A percentile compares a stretch with the other conserved stretches of the same genome.
Evolutionary conservation across 225 moss, liverwort and hornwort species (phyloP).

Genomic region (Neckera pumila): DNA sequence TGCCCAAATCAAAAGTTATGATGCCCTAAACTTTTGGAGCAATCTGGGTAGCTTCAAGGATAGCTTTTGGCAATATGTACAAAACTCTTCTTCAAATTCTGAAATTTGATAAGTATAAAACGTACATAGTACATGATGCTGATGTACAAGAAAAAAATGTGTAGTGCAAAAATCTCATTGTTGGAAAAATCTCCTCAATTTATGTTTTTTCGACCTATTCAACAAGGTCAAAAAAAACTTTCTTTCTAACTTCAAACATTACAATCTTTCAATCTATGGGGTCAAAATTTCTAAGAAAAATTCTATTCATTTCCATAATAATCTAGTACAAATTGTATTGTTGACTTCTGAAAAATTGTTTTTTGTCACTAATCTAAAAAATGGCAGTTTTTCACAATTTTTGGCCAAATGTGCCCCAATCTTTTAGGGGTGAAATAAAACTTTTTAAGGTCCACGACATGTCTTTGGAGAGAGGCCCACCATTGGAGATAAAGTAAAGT

Average conservation of each 20-base stretch:
- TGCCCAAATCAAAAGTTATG: background rate
- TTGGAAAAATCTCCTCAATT: no score
- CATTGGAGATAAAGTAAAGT: background rate
- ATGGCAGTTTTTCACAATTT: background rate
- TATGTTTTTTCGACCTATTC: no score
- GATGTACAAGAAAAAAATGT: background rate
- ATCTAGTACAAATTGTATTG: background rate
- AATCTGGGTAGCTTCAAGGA: no score
- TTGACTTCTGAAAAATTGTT: background rate
- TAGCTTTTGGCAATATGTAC: background rate
- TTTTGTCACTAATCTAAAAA: background rate
- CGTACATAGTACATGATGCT: background rate
- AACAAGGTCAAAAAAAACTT: rapidly evolving
- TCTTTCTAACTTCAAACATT: background rate
- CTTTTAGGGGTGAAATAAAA: no score
- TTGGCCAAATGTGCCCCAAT: rapidly evolving
- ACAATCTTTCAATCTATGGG: rapidly evolving
- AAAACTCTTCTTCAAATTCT: background rate
- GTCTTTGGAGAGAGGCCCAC: background rate
- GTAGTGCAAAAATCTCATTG: rapidly evolving
- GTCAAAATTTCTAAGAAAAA: rapidly evolving
- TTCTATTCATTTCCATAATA: rapidly evolving
- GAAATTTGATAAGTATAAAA: background rate
- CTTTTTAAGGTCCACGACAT: background rate
- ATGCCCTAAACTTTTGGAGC: rapidly evolving